Conservation (phyloP, 495 filamentous ascomycete genomes). For the Aspergillus wentii region DNA sequence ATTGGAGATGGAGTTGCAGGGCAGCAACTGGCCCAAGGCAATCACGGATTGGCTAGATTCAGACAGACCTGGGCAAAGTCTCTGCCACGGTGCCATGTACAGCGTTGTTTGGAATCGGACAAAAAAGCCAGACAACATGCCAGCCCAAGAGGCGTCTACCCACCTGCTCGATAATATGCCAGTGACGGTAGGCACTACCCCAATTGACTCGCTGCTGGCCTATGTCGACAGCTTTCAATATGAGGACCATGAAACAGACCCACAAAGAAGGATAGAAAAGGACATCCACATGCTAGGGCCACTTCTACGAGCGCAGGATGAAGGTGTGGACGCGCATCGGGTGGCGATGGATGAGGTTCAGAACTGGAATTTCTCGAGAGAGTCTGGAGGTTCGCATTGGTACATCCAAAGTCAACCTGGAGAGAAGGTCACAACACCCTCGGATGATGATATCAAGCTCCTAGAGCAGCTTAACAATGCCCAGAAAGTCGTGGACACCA, state of each 20-base stretch:
- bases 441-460: not conserved
- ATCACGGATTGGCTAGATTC: not conserved
- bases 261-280: slow-evolving; percentile 18
- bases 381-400: slow-evolving; percentile 22
- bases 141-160: slow-evolving; percentile 22
- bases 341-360: slow-evolving; percentile 27
- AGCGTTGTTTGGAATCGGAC: slow-evolving; percentile 38
- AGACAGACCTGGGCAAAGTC: not conserved
- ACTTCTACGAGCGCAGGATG: slow-evolving; percentile 23
- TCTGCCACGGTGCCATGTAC: slow-evolving; percentile 46
- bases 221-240: slow-evolving; percentile 27
- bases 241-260: too few relatives aligned
- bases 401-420: slow-evolving; percentile 1
- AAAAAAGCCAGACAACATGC: slow-evolving; percentile 16
- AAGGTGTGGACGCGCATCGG: slow-evolving; percentile 26
- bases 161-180: slow-evolving; percentile 11
- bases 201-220: slow-evolving; percentile 39
- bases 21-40: not conserved
- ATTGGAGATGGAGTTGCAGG: not conserved
- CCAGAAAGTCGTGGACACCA: slow-evolving; percentile 8
- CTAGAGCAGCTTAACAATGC: slow-evolving; percentile 9
- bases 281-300: slow-evolving; percentile 16
- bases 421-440: not conserved
- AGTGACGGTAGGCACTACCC: slow-evolving; percentile 40
- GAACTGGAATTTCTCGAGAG: slow-evolving; percentile 22